Evolutionary conservation across 208 protist genomes (phyloP).

Genomic region (Histomonas meleagridis): DNA sequence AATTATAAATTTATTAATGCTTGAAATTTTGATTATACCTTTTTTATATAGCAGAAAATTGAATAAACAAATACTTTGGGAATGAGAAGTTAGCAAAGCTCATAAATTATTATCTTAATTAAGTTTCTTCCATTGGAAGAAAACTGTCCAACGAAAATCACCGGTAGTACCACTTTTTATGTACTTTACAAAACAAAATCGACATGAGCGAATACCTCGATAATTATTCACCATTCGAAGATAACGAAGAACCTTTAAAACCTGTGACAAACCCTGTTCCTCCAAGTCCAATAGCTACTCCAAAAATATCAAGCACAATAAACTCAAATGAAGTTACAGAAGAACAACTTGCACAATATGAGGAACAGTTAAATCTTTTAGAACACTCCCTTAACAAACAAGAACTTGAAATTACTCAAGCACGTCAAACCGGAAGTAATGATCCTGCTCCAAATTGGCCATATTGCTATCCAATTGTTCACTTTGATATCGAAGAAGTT

Average conservation of each 20-base stretch:
- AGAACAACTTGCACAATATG: not conserved
- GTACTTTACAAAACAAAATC: too few species aligned
- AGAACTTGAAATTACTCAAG: not conserved
- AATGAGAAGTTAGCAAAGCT: too few species aligned
- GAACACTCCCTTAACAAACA: not conserved
- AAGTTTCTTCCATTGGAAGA: too few species aligned
- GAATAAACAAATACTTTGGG: too few species aligned
- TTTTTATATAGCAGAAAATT: too few species aligned
- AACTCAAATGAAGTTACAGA: not conserved
- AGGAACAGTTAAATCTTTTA: not conserved
- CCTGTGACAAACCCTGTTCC: too few species aligned
- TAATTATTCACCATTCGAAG: not conserved
- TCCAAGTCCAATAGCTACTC: not conserved
- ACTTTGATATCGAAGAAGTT: slow-evolving; percentile 32
- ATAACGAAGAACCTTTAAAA: not conserved
- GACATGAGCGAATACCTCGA: not conserved
- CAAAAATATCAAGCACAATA: not conserved
- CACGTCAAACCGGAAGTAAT: too few species aligned
- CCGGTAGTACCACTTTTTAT: too few species aligned
- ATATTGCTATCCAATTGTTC: not conserved
- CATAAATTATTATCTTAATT: too few species aligned
- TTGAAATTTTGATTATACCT: too few species aligned
- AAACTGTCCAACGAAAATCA: too few species aligned
- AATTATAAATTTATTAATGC: too few species aligned
- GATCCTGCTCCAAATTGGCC: slow-evolving; percentile 7